Base-by-base conservation (phyloP, 805 yeast species). In the Teunomyces pallodes region DNA sequence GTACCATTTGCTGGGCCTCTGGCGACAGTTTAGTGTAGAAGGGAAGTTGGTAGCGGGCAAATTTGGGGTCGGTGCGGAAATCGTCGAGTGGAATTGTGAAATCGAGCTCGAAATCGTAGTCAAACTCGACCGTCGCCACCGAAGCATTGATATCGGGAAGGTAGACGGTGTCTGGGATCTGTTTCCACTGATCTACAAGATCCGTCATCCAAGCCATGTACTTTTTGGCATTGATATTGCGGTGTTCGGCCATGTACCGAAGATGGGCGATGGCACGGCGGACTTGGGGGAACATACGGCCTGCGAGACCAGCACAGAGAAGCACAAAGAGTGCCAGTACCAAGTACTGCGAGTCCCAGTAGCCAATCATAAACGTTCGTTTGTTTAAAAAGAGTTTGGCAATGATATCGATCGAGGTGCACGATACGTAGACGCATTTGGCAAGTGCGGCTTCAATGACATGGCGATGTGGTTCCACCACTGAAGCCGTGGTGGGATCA, bases 271-370 rank as follows among this genome's bases (percentile, higher is more conserved):
- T 55, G 2, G 64, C 72, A 42, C 54, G 58, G 43, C 55, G 46
- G 8, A 64, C 36, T n/a, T 57, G 60, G 27, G 46, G 41, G 42
- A 53, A 57, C 20, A 47, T 45, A 6, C 48, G 52, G 7, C 61
- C 59, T 24, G 53, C 53, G n/a, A 63, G 49, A 16, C 60, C 52
- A 0, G 67, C 60, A 50, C 69, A 57, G 9, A 69, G 54, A 31
- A 69, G 46, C 17, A 65, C 48, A 16, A 69, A 51, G 20, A 69
- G 48, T 1, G 76, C 68, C 4, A 65, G 56, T 47, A 61, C 72
- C 35, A 71, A 52, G 54, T 72, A 71, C 50, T 68, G 73, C 41
- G 68, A 55, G 48, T 72, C 77, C 72, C 74, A 71, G 47, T 63
- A 70, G 2, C 76, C 77, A 13, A 66, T 53, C 16, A 59, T 53